Evolutionary conservation across 306 rosid species (phyloP).

Genomic region (Elaeagnus macrophylla): DNA sequence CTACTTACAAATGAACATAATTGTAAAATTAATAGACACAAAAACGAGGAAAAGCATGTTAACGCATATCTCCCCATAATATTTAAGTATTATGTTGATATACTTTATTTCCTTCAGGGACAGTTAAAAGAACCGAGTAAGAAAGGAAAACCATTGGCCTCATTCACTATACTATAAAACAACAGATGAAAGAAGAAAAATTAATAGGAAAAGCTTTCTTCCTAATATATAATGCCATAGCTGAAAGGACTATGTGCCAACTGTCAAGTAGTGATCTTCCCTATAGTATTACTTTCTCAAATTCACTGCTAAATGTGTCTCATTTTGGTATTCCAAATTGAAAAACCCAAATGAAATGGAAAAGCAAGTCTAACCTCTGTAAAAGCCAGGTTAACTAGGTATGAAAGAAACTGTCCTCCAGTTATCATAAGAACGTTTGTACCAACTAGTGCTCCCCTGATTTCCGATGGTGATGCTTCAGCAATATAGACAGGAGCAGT

Average conservation of each 20-base stretch:
- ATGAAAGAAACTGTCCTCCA: constrained; percentile 71
- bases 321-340: background rate
- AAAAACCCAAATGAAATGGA: constrained; percentile 8
- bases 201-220: too few relatives aligned
- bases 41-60: background rate
- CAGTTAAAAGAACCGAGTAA: background rate
- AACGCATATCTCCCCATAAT: background rate
- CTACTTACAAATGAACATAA: too few relatives aligned
- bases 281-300: background rate
- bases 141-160: background rate
- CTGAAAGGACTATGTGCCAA: too few relatives aligned
- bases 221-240: too few relatives aligned
- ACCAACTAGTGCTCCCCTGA: constrained; percentile 71
- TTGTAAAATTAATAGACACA: too few relatives aligned
- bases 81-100: background rate
- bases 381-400: constrained; percentile 65
- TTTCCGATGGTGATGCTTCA: constrained; percentile 87
- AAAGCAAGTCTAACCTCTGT: constrained; percentile 47
- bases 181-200: background rate
- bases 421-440: constrained; percentile 79
- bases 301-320: background rate
- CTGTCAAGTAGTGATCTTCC: background rate
- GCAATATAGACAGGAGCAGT: constrained; percentile 91
- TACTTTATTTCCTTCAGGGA: background rate
- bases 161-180: background rate